Base-by-base conservation (phyloP, 225 moss, liverwort and hornwort genomes). In the Physcomitrellopsis africana region DNA sequence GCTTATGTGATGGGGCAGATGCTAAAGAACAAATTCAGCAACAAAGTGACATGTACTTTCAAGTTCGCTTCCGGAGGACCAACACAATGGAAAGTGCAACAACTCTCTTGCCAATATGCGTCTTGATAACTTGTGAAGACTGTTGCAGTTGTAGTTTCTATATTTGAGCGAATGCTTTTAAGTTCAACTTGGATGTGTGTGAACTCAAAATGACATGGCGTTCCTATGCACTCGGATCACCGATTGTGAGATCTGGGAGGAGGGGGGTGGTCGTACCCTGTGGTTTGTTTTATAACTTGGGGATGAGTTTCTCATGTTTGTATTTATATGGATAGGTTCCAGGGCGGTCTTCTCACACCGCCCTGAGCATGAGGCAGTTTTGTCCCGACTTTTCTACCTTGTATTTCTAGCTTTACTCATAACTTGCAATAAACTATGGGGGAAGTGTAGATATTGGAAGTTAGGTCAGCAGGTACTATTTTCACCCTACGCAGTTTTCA, bases 1-100 rank as follows among this genome's bases (percentile, higher is more conserved):
- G 91, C 91, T 7, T 80, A 80, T 37, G 91, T 96, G 68, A 83
- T 96, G 68, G 89, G 88, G 52, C 83, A 81, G 74, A 84, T 96
- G 79, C 85, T 96, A 11, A 84, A 83, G 66, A 89, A 90, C 72
- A 87, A 78, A 22, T 96, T 93, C 80, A 89, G 74, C 2, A 88
- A 70, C 69, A 72, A 42, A 1, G 77, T 96, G 12, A 81, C 72
- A 0, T 93, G 95, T 71, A 80, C 81, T 2, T 81, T 77, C 85
- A 73, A 75, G 42, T 90, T 91, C 18, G 48, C 72, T 5, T 72
- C 89, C 9, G 82, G 65, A 8, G 81, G 83, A 12, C 65, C 75
- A 3, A 66, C 80, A 22, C 85, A 83, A 67, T 88, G 88, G 88
- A 85, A 83, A 70, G 88, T 85, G 76, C 85, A 78, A 14, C 76